Evolutionary conservation across 108 stramenopile genomes (phyloP), one percentile per base, ranked within the genome.

Genomic region (Nitzschia sp.): DNA sequence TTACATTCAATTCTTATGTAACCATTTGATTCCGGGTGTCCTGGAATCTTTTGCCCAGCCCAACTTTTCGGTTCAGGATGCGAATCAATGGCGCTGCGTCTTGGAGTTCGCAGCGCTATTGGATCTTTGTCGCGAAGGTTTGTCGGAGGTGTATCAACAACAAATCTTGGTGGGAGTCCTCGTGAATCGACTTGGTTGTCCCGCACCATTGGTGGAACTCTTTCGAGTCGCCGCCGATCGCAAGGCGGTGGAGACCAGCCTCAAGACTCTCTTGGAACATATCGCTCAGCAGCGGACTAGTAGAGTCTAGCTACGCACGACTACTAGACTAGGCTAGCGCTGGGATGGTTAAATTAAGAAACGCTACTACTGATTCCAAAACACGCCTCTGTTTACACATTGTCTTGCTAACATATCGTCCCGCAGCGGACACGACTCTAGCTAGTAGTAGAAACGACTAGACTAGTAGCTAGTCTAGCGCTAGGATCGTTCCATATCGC

Each of bases 71-170:
- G 15, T 63, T 21, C 33, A 66, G 1, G 74, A 75, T 63, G 74
- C 74, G 18, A 75, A 75, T 28, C 46, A 63, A 0, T 75, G 46
- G 56, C 74, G 74, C 28, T 23, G 35, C 21, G 55, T 75, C 28
- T 24, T 53, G 21, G 74, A 75, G 33, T 45, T 75, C 9, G 59
- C 66, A 8, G 58, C 58, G 6, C 51, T 75, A 13, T 49, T 75
- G 49, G 66, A 68, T 36, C 42, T 75, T 35, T 31, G 68, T 33
- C 58, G 47, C n/a, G 34, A 61, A 35, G 66, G 45, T 28, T 32
- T 62, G 3, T 60, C 66, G 23, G 54, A 75, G 4, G 15, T 62
- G 8, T 75, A 61, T 28, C 46, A 59, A 5, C 42, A 46, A 70
- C 33, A 70, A 33, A 46, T 70, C 1, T 15, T 61, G 0, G 27